Conservation (phyloP, 805 yeast genomes). For the Suhomyces xylopsoci region DNA sequence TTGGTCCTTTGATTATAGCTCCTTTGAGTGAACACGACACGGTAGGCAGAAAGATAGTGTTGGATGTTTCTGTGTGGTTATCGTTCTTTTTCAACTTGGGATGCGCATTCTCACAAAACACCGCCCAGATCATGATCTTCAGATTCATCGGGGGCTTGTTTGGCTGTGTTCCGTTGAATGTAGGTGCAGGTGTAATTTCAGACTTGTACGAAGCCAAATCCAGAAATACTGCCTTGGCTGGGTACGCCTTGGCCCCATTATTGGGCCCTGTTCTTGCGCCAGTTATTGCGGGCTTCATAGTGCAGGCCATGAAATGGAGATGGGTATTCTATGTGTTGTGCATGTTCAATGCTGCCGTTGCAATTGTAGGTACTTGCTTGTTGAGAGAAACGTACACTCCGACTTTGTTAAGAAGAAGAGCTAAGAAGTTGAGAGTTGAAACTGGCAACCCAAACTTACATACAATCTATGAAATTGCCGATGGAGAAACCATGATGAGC, state of each 20-base stretch:
- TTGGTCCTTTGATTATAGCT: conserved; percentile 63
- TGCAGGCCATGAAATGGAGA: conserved; percentile 52
- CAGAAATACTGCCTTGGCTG: conserved; percentile 55
- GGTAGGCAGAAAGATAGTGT: conserved; percentile 58
- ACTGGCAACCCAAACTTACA: conserved; percentile 57
- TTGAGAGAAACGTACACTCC: conserved; percentile 63
- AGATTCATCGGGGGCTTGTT: conserved; percentile 65
- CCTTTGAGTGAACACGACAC: conserved; percentile 61
- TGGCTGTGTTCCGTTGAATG: conserved; percentile 64
- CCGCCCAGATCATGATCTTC: conserved; percentile 58
- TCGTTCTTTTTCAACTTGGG: conserved; percentile 52
- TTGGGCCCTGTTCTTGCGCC: conserved; percentile 71
- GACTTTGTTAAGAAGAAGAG: conserved; percentile 45
- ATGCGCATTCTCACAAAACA: conserved; percentile 57
- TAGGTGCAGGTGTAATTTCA: conserved; percentile 67
- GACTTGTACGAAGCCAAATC: conserved; percentile 54
- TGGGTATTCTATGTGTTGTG: conserved; percentile 66
- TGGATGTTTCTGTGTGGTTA: conserved; percentile 49
- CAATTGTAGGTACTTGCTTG: conserved; percentile 44
- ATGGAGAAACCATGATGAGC: conserved; percentile 39
- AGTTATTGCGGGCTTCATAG: conserved; percentile 55
- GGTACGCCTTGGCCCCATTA: conserved; percentile 60
- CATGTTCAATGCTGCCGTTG: conserved; percentile 53
- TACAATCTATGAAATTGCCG: conserved; percentile 60
- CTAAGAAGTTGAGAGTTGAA: conserved; percentile 43